phyloP scores from a whole-genome alignment of 331 rosid genomes.

The Prunus yedoensis region DNA sequence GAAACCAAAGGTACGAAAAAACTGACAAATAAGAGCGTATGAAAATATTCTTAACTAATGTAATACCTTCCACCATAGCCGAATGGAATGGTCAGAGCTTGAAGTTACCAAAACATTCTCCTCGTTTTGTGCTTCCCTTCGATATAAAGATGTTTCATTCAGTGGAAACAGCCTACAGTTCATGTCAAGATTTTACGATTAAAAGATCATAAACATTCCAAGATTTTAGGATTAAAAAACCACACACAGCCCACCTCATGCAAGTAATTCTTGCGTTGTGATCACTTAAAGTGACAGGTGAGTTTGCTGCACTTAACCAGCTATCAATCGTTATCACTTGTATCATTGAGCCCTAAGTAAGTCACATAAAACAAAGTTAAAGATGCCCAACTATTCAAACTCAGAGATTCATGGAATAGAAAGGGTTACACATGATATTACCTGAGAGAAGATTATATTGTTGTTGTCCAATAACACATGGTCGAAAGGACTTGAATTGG shows the following conservation, averaged over 20 bases:
- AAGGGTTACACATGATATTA: constrained; percentile 2
- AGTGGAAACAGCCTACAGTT: constrained; percentile 70
- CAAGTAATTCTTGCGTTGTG: constrained; percentile 75
- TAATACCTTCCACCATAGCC: constrained; percentile 83
- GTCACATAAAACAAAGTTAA: constrained; percentile 1
- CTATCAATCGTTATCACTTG: constrained; percentile 26
- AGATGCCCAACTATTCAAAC: background rate
- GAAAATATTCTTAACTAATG: constrained; percentile 11
- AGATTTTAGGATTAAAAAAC: background rate
- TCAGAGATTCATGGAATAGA: background rate
- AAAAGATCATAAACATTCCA: background rate
- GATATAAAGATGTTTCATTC: constrained; percentile 42
- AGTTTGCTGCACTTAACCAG: constrained; percentile 10
- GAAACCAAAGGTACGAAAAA: background rate
- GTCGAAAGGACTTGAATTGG: constrained; percentile 24
- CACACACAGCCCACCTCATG: constrained; percentile 57
- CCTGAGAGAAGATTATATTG: constrained; percentile 45
- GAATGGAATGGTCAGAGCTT: constrained; percentile 71
- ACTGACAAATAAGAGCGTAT: background rate
- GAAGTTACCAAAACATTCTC: constrained; percentile 70
- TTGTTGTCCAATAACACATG: constrained; percentile 42
- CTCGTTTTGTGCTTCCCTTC: constrained; percentile 31
- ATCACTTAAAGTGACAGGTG: constrained; percentile 23
- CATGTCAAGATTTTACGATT: background rate
- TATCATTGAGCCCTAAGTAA: constrained; percentile 53